These are phyloP conservation scores for Monilinia aucupariae DNA, from an alignment of 2,329 filamentous ascomycete species.

Conservation along the genomic window DNA sequence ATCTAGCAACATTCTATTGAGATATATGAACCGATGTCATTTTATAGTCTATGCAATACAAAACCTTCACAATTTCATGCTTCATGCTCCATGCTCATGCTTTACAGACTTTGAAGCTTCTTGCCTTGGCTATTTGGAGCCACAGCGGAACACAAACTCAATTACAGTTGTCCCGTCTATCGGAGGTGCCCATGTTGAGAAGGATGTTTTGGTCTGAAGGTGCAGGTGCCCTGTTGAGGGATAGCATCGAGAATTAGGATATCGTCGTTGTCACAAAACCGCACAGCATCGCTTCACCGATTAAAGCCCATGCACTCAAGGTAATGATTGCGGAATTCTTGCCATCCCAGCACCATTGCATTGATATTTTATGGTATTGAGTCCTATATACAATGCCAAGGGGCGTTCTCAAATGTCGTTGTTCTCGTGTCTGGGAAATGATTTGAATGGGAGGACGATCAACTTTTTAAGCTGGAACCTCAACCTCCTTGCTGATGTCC, in stretches of 20 bases:
- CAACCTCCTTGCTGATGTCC: slow-evolving; percentile 49
- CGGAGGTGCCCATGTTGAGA: background rate
- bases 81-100: too few relatives aligned
- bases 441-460: background rate
- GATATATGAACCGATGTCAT: background rate
- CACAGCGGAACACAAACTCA: background rate
- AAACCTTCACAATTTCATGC: background rate
- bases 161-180: too few relatives aligned
- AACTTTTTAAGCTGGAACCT: slow-evolving; percentile 33
- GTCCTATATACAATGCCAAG: background rate
- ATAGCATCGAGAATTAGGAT: background rate
- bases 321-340: background rate
- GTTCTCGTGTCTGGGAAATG: background rate
- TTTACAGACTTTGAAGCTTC: background rate
- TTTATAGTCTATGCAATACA: background rate
- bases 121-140: background rate
- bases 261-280: background rate
- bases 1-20: background rate
- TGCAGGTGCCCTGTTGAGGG: background rate
- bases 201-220: background rate
- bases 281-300: background rate
- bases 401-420: background rate
- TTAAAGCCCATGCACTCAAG: background rate
- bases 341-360: background rate
- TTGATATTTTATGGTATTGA: background rate